A percentile compares a stretch with the other conserved stretches of the same genome.
Evolutionary conservation across 1,139 yeast species (phyloP).

Genomic region (Candida tropicalis): DNA sequence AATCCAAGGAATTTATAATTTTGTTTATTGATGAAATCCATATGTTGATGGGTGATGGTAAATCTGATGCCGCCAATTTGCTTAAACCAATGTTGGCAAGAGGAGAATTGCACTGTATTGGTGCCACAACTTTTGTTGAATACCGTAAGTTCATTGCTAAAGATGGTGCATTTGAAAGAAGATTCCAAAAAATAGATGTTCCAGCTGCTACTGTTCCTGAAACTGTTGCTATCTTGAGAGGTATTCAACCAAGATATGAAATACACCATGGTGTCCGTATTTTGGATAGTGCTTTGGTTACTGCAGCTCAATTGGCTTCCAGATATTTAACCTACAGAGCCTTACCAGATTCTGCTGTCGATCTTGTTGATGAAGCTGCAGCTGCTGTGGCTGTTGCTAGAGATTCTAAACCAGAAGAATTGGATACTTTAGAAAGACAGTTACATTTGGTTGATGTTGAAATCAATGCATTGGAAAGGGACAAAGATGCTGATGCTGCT

Average conservation of each 20-base stretch:
- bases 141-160: slow-evolving; percentile 90
- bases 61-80: slow-evolving; percentile 90
- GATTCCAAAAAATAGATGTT: slow-evolving; percentile 96
- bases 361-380: slow-evolving; percentile 93
- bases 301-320: slow-evolving; percentile 95
- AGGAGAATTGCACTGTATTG: slow-evolving; percentile 94
- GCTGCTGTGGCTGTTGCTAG: slow-evolving; percentile 98
- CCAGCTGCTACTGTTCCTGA: slow-evolving; percentile 92
- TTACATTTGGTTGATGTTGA: slow-evolving; percentile 90
- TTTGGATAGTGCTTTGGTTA: slow-evolving; percentile 89
- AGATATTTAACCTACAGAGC: slow-evolving; percentile 94
- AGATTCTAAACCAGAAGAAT: slow-evolving; percentile 96
- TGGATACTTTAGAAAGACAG: slow-evolving; percentile 91
- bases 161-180: slow-evolving; percentile 98
- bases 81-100: slow-evolving; percentile 97
- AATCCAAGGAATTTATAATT: slow-evolving; percentile 81
- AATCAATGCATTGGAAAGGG: slow-evolving; percentile 95
- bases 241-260: slow-evolving; percentile 93
- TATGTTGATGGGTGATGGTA: slow-evolving; percentile 99
- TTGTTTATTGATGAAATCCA: slow-evolving; percentile 96
- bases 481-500: slow-evolving; percentile 82
- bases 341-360: slow-evolving; percentile 97
- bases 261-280: slow-evolving; percentile 98
- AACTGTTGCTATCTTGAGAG: slow-evolving; percentile 94
- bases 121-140: slow-evolving; percentile 96